Evolutionary conservation across 1,139 yeast species (phyloP), one percentile per base, ranked within the genome.

Genomic region (Zygosaccharomyces pseudobailii): DNA sequence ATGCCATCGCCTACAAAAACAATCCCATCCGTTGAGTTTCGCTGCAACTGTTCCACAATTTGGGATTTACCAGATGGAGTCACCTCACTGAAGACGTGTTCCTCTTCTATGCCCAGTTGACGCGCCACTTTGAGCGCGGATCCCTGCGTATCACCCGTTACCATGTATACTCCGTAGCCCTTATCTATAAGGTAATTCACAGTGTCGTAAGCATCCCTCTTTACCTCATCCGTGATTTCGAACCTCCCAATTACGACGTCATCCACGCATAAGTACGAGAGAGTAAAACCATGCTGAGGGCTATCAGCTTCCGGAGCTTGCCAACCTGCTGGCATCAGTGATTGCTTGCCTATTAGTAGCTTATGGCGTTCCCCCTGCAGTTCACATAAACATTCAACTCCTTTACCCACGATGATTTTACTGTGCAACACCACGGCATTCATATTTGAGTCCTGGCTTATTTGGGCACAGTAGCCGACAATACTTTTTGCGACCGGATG

Each of bases 1-100:
- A 88, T 85, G 48, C 99, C 99, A 67, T 92, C 99, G 28, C 99
- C 99, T 30, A 92, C 84, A 73, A 94, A 89, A 2, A 92, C 95
- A 34, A 89, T 83, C 13, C 69, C 63, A 8, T 60, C 43, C 6
- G 55, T 61, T 5, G 64, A 66, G 6, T 57, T 58, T 4, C 59
- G 56, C n/a, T 84, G 87, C 50, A 92, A 71, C 37, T 74, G 72
- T 34, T 71, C 70, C 23, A 92, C 80, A 24, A 88, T 75, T 32
- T 76, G 76, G 49, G 87, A 83, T 66, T 92, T 92, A 46, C 85
- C 84, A 13, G 76, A 73, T 0, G 98, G 97, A 0, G 84, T 72
- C 1, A 87, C 80, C 51, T 84, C 89, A 46, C 94, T 82, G 72
- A 82, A 87, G 3, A 87, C 81, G 58, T 85, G 80, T 5, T 74